Evolutionary conservation across 306 rosid genomes (phyloP), one percentile per base, ranked within the genome.

Genomic region (Corylus heterophylla): DNA sequence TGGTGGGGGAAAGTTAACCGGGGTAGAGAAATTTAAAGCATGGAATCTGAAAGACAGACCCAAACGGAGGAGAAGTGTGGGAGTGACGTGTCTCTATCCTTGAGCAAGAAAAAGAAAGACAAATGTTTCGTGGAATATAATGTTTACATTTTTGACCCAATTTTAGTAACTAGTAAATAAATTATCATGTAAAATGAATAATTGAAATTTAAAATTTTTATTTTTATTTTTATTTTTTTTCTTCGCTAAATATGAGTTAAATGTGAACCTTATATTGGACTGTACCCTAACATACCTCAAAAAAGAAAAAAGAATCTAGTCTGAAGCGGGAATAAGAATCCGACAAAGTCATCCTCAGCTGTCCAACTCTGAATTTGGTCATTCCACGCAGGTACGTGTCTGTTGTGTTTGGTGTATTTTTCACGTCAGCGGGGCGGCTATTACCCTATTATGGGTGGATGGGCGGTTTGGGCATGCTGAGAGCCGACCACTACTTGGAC

Each of bases 381-480:
- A 17, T 17, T 17, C 17, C 14, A 49, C 49, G 7, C n/a, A 11
- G 29, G 11, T 3, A 29, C 9, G 44, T 5, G 47, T 74, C 18
- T 74, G 29, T n/a, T 37, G 11, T 13, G 7, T 29, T 4, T 12
- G 45, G 22, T 10, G 29, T 68, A 42, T 68, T 18, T 42, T 68
- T 70, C 78, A 59, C 78, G 56, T 74, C 78, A 74, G 54, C 45
- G 16, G 18, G 56, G 20, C 80, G 83, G 83, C 82, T 80, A 44
- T 31, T 31, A 31, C 35, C 35, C 2, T 31, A 2, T 69, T 55
- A 64, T 77, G 74, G 72, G 64, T 56, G 81, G 72, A 51, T 56
- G 35, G 78, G 25, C 59, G 54, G 78, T 42, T 88, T 72, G 91
- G 55, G 68, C 82, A 80, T 13, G 77, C 44, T 49, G 50, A 54